These are phyloP conservation scores for Antrodiella citrinella DNA, from an alignment of 768 basidiomycete genomes.

Conservation along the genomic window DNA sequence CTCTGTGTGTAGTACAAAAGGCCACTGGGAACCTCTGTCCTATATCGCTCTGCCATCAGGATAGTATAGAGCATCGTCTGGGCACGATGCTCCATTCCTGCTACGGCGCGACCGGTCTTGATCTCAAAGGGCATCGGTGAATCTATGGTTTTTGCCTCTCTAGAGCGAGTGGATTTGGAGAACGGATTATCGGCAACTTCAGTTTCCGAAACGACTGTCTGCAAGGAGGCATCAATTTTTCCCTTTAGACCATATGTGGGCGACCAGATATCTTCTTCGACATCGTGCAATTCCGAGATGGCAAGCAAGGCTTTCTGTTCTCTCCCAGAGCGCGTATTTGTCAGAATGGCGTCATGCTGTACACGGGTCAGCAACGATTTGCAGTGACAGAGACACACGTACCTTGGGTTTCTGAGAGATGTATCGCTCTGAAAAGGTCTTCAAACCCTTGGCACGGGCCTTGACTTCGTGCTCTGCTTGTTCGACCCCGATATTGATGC, in stretches of 20 bases:
- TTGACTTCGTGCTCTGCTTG: slow-evolving; percentile 60
- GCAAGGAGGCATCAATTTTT: slow-evolving; percentile 87
- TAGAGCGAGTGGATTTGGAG: slow-evolving; percentile 14
- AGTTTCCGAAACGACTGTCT: slow-evolving; percentile 44
- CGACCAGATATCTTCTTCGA: slow-evolving; percentile 98
- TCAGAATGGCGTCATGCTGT: slow-evolving; percentile 58
- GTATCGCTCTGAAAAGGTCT: slow-evolving; percentile 58
- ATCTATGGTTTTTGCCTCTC: slow-evolving; percentile 19
- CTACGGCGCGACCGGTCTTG: slow-evolving; percentile 80
- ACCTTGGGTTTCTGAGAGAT: slow-evolving; percentile 62
- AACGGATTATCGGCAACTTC: slow-evolving; percentile 20
- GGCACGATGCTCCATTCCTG: slow-evolving; percentile 87
- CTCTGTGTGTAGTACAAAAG: slow-evolving; percentile 92
- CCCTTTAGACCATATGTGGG: slow-evolving; percentile 93
- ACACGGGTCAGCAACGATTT: neutral
- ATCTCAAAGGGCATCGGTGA: slow-evolving; percentile 78
- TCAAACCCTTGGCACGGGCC: slow-evolving; percentile 54
- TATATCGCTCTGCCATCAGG: slow-evolving; percentile 87
- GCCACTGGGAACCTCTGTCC: slow-evolving; percentile 69
- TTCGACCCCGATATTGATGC: slow-evolving; percentile 47
- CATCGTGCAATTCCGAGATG: slow-evolving; percentile 68
- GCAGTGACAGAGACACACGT: slow-evolving; percentile 6
- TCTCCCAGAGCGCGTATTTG: slow-evolving; percentile 51
- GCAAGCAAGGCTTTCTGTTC: slow-evolving; percentile 53
- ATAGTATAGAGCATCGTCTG: slow-evolving; percentile 98